phyloP scores from a whole-genome alignment of 2,329 filamentous ascomycete genomes.

The Sarocladium strictum region DNA sequence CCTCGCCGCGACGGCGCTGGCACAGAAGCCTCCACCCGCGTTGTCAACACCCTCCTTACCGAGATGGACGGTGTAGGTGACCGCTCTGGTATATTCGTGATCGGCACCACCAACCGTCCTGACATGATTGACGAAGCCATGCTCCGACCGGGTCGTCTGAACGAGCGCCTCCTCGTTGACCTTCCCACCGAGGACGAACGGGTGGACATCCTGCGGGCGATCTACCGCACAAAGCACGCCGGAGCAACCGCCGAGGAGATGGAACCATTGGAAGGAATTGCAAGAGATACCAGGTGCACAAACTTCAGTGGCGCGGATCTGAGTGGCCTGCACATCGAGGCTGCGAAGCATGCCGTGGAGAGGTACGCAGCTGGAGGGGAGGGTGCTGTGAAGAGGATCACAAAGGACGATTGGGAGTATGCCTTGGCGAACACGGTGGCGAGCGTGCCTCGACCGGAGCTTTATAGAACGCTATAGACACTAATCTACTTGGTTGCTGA shows the following conservation, averaged over 20 bases:
- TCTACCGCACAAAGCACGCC: conserved; percentile 41
- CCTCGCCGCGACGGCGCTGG: conserved; percentile 73
- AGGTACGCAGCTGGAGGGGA: conserved; percentile 21
- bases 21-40: conserved; percentile 77
- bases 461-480: neutral
- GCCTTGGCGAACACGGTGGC: conserved; percentile 38
- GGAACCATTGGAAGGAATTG: conserved; percentile 56
- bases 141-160: conserved; percentile 83
- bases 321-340: conserved; percentile 39
- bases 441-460: conserved; percentile 2
- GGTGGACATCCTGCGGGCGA: conserved; percentile 75
- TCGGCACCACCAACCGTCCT: conserved; percentile 89
- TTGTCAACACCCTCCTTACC: conserved; percentile 92
- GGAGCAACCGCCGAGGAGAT: conserved; percentile 37
- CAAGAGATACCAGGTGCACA: conserved; percentile 59
- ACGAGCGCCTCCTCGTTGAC: conserved; percentile 84
- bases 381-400: conserved; percentile 19
- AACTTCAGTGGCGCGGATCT: conserved; percentile 71
- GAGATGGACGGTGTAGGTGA: conserved; percentile 83
- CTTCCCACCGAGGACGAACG: conserved; percentile 73
- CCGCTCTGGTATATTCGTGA: conserved; percentile 83
- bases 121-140: conserved; percentile 97
- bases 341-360: conserved; percentile 43
- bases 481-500: too few species aligned
- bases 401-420: conserved; percentile 44